phyloP scores from a whole-genome alignment of 2,329 filamentous ascomycete species.

The Aspergillus luchuensis region DNA sequence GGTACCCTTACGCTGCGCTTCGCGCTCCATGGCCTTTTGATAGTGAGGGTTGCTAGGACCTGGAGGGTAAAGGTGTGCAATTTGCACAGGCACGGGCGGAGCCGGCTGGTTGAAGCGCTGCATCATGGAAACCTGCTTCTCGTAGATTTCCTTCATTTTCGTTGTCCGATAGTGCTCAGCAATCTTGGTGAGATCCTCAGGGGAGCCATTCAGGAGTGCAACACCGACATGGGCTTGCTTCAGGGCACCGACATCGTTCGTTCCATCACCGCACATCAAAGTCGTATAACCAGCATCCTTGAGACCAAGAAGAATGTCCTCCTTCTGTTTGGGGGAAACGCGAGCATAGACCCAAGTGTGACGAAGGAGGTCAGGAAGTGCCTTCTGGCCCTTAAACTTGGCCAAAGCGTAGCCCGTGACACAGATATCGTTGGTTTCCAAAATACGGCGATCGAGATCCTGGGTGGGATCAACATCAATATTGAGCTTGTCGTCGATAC shows the following conservation, averaged over 20 bases:
- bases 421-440: conserved; percentile 87
- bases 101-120: conserved; percentile 89
- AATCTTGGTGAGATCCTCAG: conserved; percentile 87
- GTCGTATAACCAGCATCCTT: conserved; percentile 98
- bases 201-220: conserved; percentile 90
- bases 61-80: conserved; percentile 92
- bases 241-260: conserved; percentile 94
- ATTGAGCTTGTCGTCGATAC: conserved; percentile 84
- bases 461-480: conserved; percentile 83
- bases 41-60: conserved; percentile 92
- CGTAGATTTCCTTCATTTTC: conserved; percentile 98
- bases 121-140: conserved; percentile 93
- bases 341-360: conserved; percentile 97
- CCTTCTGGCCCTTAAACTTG: conserved; percentile 81
- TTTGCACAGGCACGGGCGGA: conserved; percentile 88
- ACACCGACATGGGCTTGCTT: conserved; percentile 98
- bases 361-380: conserved; percentile 75
- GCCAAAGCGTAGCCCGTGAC: conserved; percentile 91
- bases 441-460: conserved; percentile 76
- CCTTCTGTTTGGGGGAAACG: conserved; percentile 98
- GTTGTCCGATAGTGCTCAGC: conserved; percentile 90
- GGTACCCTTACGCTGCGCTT: conserved; percentile 76
- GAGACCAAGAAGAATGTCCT: conserved; percentile 93
- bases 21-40: conserved; percentile 83
- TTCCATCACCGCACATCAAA: conserved; percentile 97